phyloP scores from a whole-genome alignment of 768 basidiomycete genomes.

The Gloeopeniophorella convolvens region DNA sequence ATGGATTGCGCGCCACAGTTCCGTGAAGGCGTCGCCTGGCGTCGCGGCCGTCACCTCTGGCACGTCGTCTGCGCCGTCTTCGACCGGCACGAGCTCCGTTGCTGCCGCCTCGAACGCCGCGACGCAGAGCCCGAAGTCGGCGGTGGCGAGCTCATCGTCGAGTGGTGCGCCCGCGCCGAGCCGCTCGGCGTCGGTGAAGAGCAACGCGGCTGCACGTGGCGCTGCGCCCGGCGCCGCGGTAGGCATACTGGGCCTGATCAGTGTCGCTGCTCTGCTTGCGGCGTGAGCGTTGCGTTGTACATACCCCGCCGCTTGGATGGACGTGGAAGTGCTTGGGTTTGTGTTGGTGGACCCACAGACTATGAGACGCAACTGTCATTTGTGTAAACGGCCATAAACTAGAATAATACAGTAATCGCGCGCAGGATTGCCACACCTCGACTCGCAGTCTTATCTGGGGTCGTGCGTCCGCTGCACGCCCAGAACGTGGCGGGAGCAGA shows the following conservation, averaged over 20 bases:
- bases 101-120: not conserved
- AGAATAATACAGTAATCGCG: not conserved
- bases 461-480: too few species aligned
- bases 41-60: not conserved
- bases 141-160: not conserved
- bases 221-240: constrained; percentile 30
- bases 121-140: constrained; percentile 2
- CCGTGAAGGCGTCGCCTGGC: not conserved
- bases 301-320: not conserved
- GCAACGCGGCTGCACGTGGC: constrained; percentile 30
- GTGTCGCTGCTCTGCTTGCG: constrained; percentile 41
- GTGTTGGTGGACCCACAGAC: not conserved
- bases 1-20: not conserved
- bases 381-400: not conserved
- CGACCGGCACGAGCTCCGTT: not conserved
- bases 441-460: too few species aligned
- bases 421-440: too few species aligned
- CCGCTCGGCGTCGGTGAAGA: constrained; percentile 23
- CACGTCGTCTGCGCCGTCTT: not conserved
- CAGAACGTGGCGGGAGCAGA: too few species aligned
- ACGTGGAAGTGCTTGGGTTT: not conserved
- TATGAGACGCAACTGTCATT: too few species aligned
- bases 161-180: constrained; percentile 19
- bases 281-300: not conserved
- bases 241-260: constrained; percentile 48